phyloP scores from a whole-genome alignment of 177 flowering plant genomes.

The Vitis hybrid region DNA sequence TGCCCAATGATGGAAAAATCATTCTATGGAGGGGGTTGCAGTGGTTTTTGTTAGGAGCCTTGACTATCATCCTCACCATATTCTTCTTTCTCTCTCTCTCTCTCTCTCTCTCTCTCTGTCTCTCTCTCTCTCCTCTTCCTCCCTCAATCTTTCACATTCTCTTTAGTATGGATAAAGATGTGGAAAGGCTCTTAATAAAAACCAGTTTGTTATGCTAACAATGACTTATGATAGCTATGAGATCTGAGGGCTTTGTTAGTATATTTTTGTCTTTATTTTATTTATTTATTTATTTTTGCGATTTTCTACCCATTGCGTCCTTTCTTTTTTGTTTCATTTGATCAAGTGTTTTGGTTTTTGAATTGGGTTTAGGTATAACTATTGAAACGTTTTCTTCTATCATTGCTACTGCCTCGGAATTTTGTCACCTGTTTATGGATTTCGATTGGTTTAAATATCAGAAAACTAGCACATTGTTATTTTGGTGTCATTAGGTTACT shows the following conservation, averaged over 20 bases:
- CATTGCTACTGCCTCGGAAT: no score
- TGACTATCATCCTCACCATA: background rate
- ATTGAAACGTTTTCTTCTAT: no score
- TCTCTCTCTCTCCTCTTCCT: constrained; percentile 3
- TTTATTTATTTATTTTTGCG: background rate
- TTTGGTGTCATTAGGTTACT: no score
- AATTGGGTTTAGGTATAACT: no score
- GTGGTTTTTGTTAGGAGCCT: constrained; percentile 2
- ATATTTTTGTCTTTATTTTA: background rate
- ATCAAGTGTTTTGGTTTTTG: no score
- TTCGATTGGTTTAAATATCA: no score
- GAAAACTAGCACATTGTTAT: no score
- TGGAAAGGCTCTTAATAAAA: constrained; percentile 10
- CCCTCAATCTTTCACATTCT: background rate
- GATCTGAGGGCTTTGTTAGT: constrained; percentile 22
- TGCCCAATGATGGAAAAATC: constrained; percentile 23
- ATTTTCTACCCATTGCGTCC: no score
- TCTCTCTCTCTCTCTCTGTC: background rate
- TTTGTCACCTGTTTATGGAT: no score
- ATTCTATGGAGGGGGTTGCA: background rate
- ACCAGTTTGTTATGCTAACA: background rate
- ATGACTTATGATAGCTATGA: constrained; percentile 21
- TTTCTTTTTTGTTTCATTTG: no score
- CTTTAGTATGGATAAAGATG: background rate
- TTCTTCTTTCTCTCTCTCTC: background rate